phyloP scores from a whole-genome alignment of 2,329 filamentous ascomycete genomes.

The Fusarium sp. region DNA sequence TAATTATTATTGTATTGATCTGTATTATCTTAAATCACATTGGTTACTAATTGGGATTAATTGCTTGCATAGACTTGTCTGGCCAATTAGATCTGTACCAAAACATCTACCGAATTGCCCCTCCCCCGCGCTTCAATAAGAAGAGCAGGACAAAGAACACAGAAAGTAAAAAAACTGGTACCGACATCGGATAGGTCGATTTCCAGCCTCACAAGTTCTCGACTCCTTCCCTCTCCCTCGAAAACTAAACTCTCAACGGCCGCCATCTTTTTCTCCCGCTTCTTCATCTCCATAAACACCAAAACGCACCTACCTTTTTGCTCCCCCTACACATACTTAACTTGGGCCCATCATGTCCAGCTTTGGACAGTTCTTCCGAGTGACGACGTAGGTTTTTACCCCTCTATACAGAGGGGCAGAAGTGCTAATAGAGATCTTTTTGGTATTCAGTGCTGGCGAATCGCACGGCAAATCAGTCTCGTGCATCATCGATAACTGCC shows the following conservation, averaged over 20 bases:
- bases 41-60: conserved; percentile 8
- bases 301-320: conserved; percentile 3
- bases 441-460: conserved; percentile 57
- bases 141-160: neutral
- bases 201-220: conserved; percentile 10
- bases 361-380: conserved; percentile 71
- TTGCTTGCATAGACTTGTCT: conserved; percentile 3
- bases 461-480: conserved; percentile 94
- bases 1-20: neutral
- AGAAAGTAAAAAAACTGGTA: conserved; percentile 25
- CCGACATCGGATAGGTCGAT: conserved; percentile 33
- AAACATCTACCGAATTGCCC: conserved; percentile 19
- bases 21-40: neutral
- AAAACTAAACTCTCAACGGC: conserved; percentile 36
- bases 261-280: conserved; percentile 22
- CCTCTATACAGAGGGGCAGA: conserved; percentile 1
- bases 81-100: conserved; percentile 16
- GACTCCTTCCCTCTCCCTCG: conserved; percentile 1
- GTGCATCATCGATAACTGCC: conserved; percentile 93
- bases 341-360: conserved; percentile 75
- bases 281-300: conserved; percentile 18
- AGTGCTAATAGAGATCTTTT: neutral
- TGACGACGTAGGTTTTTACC: conserved; percentile 72
- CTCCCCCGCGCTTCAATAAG: conserved; percentile 17
- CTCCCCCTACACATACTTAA: neutral